Evolutionary conservation across 495 filamentous ascomycete species (phyloP).

Genomic region (Trichoderma gamsii): DNA sequence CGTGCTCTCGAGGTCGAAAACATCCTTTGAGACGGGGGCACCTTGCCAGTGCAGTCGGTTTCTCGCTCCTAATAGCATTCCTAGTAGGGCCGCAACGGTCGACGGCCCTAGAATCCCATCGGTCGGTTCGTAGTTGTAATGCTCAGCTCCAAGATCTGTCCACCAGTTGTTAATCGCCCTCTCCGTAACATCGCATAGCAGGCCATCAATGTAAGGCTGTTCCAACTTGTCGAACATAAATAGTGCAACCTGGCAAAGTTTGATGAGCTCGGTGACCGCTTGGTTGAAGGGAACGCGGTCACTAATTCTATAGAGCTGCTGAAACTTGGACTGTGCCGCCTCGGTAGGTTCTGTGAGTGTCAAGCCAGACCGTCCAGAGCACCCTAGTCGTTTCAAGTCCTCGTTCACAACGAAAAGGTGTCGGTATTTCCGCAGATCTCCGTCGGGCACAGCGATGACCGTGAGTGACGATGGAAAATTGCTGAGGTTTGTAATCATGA

Average conservation of each 20-base stretch:
- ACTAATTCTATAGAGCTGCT: slow-evolving; percentile 80
- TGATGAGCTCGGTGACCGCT: slow-evolving; percentile 83
- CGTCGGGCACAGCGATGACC: slow-evolving; percentile 80
- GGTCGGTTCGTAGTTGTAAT: slow-evolving; percentile 83
- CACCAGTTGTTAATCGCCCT: slow-evolving; percentile 91
- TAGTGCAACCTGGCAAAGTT: slow-evolving; percentile 84
- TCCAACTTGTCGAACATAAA: slow-evolving; percentile 82
- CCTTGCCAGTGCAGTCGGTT: slow-evolving; percentile 76
- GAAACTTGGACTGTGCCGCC: slow-evolving; percentile 85
- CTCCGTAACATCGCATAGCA: slow-evolving; percentile 91
- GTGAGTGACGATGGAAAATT: slow-evolving; percentile 85
- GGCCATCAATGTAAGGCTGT: slow-evolving; percentile 84
- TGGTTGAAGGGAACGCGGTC: slow-evolving; percentile 70
- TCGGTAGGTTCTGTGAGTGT: slow-evolving; percentile 67
- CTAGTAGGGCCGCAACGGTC: slow-evolving; percentile 81
- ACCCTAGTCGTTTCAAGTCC: slow-evolving; percentile 84
- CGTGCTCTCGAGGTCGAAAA: slow-evolving; percentile 74
- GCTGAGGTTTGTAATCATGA: slow-evolving; percentile 92
- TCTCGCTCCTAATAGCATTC: slow-evolving; percentile 80
- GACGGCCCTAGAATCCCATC: slow-evolving; percentile 91
- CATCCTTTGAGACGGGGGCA: slow-evolving; percentile 83
- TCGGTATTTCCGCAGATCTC: slow-evolving; percentile 73
- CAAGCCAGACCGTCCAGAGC: slow-evolving; percentile 81
- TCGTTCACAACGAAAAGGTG: slow-evolving; percentile 92
- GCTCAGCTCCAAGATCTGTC: slow-evolving; percentile 84